These are phyloP conservation scores for Rhizomucor miehei DNA, from an alignment of 371 early-diverging fungal species.

Conservation along the genomic window DNA sequence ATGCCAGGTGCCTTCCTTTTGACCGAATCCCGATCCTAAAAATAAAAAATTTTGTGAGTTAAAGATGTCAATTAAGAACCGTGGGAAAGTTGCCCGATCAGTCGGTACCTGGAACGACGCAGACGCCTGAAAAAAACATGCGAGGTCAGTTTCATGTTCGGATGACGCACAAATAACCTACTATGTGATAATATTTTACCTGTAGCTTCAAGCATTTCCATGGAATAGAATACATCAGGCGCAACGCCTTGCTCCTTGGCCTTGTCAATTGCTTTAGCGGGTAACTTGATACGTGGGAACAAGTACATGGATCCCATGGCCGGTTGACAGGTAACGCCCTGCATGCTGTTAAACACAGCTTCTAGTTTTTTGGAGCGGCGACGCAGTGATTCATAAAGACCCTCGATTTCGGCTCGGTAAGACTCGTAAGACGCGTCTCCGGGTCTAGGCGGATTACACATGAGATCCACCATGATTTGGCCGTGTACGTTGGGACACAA, in stretches of 20 bases:
- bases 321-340: conserved; percentile 84
- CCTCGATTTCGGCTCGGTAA: conserved; percentile 71
- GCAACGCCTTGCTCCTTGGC: conserved; percentile 60
- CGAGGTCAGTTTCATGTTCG: background rate
- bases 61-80: conserved; percentile 1
- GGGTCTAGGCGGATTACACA: conserved; percentile 87
- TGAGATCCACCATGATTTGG: conserved; percentile 87
- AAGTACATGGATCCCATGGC: conserved; percentile 96
- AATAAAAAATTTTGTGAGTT: conserved; percentile 9
- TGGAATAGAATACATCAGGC: conserved; percentile 70
- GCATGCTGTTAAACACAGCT: conserved; percentile 77
- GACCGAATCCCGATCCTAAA: conserved; percentile 83
- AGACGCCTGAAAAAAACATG: conserved; percentile 2
- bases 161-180: background rate
- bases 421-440: conserved; percentile 79
- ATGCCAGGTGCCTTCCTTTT: conserved; percentile 89
- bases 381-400: conserved; percentile 81
- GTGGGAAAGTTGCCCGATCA: conserved; percentile 1
- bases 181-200: conserved; percentile 36
- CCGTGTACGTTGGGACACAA: conserved; percentile 90
- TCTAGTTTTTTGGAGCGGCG: conserved; percentile 78
- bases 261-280: conserved; percentile 69
- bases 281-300: conserved; percentile 83
- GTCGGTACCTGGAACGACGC: conserved; percentile 10
- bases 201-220: conserved; percentile 91